Evolutionary conservation across 257 asterid genomes (phyloP), one percentile per base, ranked within the genome.

Genomic region (Solanum raphanifolium): DNA sequence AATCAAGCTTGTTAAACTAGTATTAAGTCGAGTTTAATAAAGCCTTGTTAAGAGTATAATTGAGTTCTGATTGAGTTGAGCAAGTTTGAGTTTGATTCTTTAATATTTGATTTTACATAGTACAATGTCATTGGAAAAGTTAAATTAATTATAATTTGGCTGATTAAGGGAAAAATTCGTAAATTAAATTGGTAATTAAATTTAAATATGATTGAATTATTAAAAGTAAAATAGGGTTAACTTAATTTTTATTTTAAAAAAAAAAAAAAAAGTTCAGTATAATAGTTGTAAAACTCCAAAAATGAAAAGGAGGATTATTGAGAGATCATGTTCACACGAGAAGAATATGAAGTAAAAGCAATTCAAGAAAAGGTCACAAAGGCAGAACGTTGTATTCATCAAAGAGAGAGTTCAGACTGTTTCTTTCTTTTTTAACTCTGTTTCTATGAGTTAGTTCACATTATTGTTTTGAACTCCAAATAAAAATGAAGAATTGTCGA

Each of bases 281-380:
- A 69, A 34, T 20, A 35, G 29, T 36, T 36, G 21, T 75, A 12
- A 39, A n/a, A 78, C 29, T 73, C 62, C 13, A 78, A 16, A 16
- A 27, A 16, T 4, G 34, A 27, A 27, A 79, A 41, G 48, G 83
- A 69, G 87, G 89, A 46, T 78, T 86, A 79, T 89, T 43, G 66
- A 43, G 78, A 87, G 91, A 91, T 87, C 91, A 65, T 81, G 65
- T 91, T 90, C 91, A 88, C 92, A 89, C 87, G 83, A 74, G 85
- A 65, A 27, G 85, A 79, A 79, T 29, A 15, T 25, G 66, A 43
- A 35, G 15, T 16, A 79, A 79, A 79, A 16, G 39, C 66, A 79
- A 43, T 43, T 79, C 85, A 43, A 43, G 62, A 25, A 29, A 58
- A 78, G 35, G 35, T 73, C 13, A 0, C 58, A 38, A n/a, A 38